Percentiles rank a stretch among this genome's conserved stretches.
These are phyloP conservation scores for Lentinus brumalis DNA, from an alignment of 768 basidiomycete species.

Conservation along the genomic window DNA sequence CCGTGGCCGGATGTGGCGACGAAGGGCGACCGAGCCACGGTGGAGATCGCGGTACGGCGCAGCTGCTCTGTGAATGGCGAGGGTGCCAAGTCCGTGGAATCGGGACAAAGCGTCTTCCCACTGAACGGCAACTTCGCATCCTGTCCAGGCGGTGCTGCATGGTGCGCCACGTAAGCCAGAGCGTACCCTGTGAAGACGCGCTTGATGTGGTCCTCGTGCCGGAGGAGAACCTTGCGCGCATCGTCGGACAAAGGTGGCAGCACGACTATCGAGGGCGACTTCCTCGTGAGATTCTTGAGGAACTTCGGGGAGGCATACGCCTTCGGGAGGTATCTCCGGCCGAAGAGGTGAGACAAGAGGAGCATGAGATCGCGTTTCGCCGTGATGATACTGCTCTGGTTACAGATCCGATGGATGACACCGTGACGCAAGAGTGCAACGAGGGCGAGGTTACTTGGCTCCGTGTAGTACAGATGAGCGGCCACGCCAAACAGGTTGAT, in stretches of 20 bases:
- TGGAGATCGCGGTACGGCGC: conserved; percentile 36
- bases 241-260: conserved; percentile 49
- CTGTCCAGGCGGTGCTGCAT: conserved; percentile 38
- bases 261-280: conserved; percentile 58
- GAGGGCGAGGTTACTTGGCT: conserved; percentile 71
- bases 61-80: conserved; percentile 41
- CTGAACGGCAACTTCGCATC: conserved; percentile 56
- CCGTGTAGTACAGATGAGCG: conserved; percentile 62
- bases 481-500: conserved; percentile 58
- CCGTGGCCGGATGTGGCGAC: conserved; percentile 69
- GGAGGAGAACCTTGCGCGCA: conserved; percentile 43
- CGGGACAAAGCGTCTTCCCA: conserved; percentile 16
- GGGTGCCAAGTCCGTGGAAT: not conserved
- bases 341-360: conserved; percentile 67
- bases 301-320: conserved; percentile 43
- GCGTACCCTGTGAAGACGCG: conserved; percentile 60
- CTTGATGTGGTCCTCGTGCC: conserved; percentile 53
- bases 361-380: conserved; percentile 55
- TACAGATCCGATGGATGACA: conserved; percentile 58
- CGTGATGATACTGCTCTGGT: conserved; percentile 35
- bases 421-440: conserved; percentile 59
- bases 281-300: conserved; percentile 37
- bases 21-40: conserved; percentile 57
- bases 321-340: conserved; percentile 54
- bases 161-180: conserved; percentile 45